phyloP scores from a whole-genome alignment of 306 rosid genomes.

The Potentilla sterilis region DNA sequence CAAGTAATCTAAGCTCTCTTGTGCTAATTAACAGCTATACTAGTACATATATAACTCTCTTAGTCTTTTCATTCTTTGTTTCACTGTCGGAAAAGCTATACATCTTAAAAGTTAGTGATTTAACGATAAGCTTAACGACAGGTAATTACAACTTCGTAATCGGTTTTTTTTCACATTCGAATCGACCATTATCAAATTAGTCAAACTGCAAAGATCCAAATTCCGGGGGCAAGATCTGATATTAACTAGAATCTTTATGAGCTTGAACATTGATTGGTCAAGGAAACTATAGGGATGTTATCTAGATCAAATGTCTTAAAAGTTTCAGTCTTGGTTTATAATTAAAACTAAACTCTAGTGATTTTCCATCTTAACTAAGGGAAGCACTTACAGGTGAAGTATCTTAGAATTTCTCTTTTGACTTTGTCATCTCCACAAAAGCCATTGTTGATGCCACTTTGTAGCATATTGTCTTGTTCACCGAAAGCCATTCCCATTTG shows the following conservation, averaged over 20 bases:
- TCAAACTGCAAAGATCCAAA: not conserved
- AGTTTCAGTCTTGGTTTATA: slow-evolving; percentile 26
- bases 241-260: slow-evolving; percentile 5
- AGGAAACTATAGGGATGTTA: slow-evolving; percentile 28
- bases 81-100: slow-evolving; percentile 14
- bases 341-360: not conserved
- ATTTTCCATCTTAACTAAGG: not conserved
- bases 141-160: not conserved
- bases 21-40: slow-evolving; percentile 20
- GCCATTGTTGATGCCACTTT: slow-evolving; percentile 27
- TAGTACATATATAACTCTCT: slow-evolving; percentile 20
- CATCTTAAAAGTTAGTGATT: not conserved
- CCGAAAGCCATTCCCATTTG: slow-evolving; percentile 34
- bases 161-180: slow-evolving; percentile 9
- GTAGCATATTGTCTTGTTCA: slow-evolving; percentile 14
- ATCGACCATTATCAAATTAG: not conserved
- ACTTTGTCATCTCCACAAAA: slow-evolving; percentile 30
- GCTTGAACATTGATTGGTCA: slow-evolving; percentile 28
- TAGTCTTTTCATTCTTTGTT: slow-evolving; percentile 17
- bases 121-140: slow-evolving; percentile 30
- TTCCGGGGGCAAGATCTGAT: slow-evolving; percentile 12
- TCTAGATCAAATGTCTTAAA: slow-evolving; percentile 41
- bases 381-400: slow-evolving; percentile 19
- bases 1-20: slow-evolving; percentile 4
- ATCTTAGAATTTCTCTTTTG: slow-evolving; percentile 11